These are phyloP conservation scores for Cymbopogon citratus DNA, from an alignment of 176 grass and related monocot species.

Conservation along the genomic window DNA sequence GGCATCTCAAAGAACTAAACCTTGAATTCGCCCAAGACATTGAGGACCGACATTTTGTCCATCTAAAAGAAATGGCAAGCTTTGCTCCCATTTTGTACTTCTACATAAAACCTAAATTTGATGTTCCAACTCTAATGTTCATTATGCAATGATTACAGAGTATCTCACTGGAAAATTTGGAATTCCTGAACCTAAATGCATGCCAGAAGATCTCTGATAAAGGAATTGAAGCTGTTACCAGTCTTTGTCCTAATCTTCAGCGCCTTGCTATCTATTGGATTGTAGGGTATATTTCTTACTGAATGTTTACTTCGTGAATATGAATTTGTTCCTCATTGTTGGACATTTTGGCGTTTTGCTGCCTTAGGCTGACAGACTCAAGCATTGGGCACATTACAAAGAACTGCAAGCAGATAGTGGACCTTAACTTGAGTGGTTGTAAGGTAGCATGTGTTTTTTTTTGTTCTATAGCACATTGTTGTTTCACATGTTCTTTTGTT, in stretches of 20 bases:
- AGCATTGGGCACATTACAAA: slow-evolving; percentile 54
- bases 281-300: slow-evolving; percentile 61
- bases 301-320: slow-evolving; percentile 1
- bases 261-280: slow-evolving; percentile 80
- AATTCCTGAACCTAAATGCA: slow-evolving; percentile 72
- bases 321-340: slow-evolving; percentile 15
- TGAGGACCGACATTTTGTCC: slow-evolving; percentile 69
- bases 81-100: neutral
- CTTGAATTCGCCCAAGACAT: slow-evolving; percentile 87
- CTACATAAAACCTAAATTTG: neutral
- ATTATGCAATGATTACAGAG: slow-evolving; percentile 32
- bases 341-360: slow-evolving; percentile 13
- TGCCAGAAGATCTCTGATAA: slow-evolving; percentile 84
- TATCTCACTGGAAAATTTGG: slow-evolving; percentile 54
- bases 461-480: neutral
- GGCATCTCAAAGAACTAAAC: slow-evolving; percentile 63
- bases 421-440: slow-evolving; percentile 92
- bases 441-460: slow-evolving; percentile 47
- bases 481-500: neutral
- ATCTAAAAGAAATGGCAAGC: slow-evolving; percentile 64
- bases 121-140: neutral
- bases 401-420: slow-evolving; percentile 64
- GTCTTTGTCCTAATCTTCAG: slow-evolving; percentile 51
- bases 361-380: slow-evolving; percentile 55
- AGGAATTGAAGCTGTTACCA: slow-evolving; percentile 77